Evolutionary conservation across 805 yeast genomes (phyloP).

Genomic region (Schwanniomyces sp.): DNA sequence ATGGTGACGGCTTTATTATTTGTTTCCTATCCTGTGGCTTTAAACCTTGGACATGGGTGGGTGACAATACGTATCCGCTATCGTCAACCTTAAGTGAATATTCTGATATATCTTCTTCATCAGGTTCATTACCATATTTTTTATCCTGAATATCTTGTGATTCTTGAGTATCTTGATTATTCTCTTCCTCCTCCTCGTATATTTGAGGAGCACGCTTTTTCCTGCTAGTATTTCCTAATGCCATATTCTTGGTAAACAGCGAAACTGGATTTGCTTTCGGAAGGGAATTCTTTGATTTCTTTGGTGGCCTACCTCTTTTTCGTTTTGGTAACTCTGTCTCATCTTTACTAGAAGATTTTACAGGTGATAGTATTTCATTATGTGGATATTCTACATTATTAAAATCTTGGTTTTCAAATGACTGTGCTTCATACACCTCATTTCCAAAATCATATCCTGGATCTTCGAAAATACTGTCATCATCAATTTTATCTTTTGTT

Average conservation of each 20-base stretch:
- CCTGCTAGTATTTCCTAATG: conserved; percentile 19
- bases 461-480: conserved; percentile 6
- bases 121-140: conserved; percentile 5
- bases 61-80: conserved; percentile 4
- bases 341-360: conserved; percentile 5
- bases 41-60: conserved; percentile 4
- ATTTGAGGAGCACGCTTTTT: conserved; percentile 2
- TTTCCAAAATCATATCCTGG: conserved; percentile 11
- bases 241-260: conserved; percentile 32
- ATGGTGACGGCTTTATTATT: conserved; percentile 26
- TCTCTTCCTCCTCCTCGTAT: conserved; percentile 10
- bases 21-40: conserved; percentile 2
- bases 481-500: neutral
- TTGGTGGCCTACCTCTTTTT: neutral
- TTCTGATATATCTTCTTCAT: conserved; percentile 13
- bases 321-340: conserved; percentile 5
- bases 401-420: conserved; percentile 5
- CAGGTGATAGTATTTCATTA: conserved; percentile 16
- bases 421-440: conserved; percentile 19
- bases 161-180: conserved; percentile 4
- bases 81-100: conserved; percentile 7
- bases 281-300: neutral
- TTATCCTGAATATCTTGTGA: conserved; percentile 1
- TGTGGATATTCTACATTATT: conserved; percentile 1
- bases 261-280: conserved; percentile 11